A percentile compares a stretch with the other conserved stretches of the same genome.
phyloP scores from a whole-genome alignment of 768 basidiomycete genomes.

The Tulasnella sp. region DNA sequence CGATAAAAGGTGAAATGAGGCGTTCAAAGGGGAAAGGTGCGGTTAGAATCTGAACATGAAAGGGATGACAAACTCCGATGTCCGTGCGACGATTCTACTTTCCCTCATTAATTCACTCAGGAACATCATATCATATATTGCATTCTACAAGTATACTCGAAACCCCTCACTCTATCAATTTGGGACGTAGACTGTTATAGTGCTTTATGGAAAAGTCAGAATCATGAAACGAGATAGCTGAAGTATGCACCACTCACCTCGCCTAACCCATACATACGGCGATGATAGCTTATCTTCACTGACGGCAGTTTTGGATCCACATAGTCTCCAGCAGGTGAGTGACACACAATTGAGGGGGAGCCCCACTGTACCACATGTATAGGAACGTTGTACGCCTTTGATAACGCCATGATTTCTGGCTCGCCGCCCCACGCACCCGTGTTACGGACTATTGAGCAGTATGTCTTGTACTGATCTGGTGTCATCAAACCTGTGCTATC shows the following conservation, averaged over 20 bases:
- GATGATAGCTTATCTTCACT: slow-evolving; percentile 73
- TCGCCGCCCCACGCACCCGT: slow-evolving; percentile 96
- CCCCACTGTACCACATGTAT: slow-evolving; percentile 86
- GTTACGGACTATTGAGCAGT: slow-evolving; percentile 64
- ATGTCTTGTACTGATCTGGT: slow-evolving; percentile 46
- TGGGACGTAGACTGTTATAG: slow-evolving; percentile 74
- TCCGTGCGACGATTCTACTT: too few relatives aligned
- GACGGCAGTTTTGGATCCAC: slow-evolving; percentile 22
- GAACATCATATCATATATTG: too few relatives aligned
- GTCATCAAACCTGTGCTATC: slow-evolving; percentile 57
- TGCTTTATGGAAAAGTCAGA: slow-evolving; percentile 39
- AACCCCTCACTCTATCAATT: too few relatives aligned
- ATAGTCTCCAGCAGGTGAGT: slow-evolving; percentile 39
- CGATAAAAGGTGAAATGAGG: neutral
- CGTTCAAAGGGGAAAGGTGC: neutral
- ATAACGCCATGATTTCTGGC: slow-evolving; percentile 87
- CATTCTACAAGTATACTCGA: too few relatives aligned
- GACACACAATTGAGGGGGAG: slow-evolving; percentile 69
- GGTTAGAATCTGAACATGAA: too few relatives aligned
- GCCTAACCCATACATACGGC: slow-evolving; percentile 87
- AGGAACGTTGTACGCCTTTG: slow-evolving; percentile 63
- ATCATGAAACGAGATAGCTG: slow-evolving; percentile 2
- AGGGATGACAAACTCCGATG: too few relatives aligned
- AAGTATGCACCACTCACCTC: slow-evolving; percentile 46
- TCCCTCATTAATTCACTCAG: too few relatives aligned